phyloP scores from a whole-genome alignment of 768 basidiomycete genomes.

The Crepidotus variabilis region DNA sequence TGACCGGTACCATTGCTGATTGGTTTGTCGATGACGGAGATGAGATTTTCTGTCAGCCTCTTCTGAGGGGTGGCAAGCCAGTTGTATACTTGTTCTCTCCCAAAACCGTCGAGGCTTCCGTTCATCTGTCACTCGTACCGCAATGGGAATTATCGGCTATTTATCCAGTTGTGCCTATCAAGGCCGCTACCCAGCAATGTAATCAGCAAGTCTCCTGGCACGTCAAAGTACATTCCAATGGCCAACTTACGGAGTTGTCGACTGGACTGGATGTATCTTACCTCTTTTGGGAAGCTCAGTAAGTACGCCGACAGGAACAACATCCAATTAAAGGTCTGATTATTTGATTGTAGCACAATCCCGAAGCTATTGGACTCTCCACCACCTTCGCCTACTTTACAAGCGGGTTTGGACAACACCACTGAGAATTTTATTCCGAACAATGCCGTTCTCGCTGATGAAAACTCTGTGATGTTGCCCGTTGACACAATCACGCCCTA shows the following conservation, averaged over 20 bases:
- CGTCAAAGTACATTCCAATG: conserved; percentile 24
- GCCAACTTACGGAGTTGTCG: conserved; percentile 24
- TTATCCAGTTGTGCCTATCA: conserved; percentile 28
- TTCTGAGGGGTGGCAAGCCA: conserved; percentile 22
- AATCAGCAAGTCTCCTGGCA: conserved; percentile 29
- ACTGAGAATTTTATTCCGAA: conserved; percentile 5
- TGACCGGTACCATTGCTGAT: too few relatives aligned
- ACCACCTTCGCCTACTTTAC: background rate
- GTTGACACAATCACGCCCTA: conserved; percentile 26
- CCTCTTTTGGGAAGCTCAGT: conserved; percentile 39
- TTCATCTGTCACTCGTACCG: conserved; percentile 26
- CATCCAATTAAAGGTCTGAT: too few relatives aligned
- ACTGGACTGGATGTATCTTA: conserved; percentile 28
- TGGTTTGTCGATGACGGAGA: too few relatives aligned
- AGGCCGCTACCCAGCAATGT: conserved; percentile 3
- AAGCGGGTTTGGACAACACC: background rate
- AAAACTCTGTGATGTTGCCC: conserved; percentile 27
- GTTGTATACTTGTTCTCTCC: conserved; percentile 34
- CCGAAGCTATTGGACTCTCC: background rate
- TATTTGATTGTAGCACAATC: background rate
- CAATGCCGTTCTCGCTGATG: conserved; percentile 15
- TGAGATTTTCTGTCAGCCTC: background rate
- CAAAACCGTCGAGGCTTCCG: conserved; percentile 17
- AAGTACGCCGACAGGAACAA: too few relatives aligned
- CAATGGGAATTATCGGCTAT: conserved; percentile 31